Base-by-base conservation (phyloP, 2,329 filamentous ascomycete species). In the Peltaster fructicola region DNA sequence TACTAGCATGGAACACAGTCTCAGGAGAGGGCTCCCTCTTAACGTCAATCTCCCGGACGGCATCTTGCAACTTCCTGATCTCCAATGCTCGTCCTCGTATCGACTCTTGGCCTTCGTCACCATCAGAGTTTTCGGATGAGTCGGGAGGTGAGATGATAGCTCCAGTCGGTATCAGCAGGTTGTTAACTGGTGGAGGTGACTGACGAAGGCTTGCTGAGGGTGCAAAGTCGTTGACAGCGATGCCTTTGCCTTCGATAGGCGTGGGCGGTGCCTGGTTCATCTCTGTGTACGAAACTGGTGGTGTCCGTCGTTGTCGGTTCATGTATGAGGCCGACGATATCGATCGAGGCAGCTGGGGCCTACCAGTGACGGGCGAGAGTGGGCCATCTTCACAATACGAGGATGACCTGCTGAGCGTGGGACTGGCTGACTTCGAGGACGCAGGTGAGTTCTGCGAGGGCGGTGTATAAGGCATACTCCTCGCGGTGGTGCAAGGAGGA, bases 101-200 rank as follows among this genome's bases (percentile, higher is more conserved):
- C 7, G 27, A 27, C 6, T 29, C 34, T 12, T 31, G 27, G 47
- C 50, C 30, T 47, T 54, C 38, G 38, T 91, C 81, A 47, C 92
- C 84, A 50, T 84, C 82, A 14, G 74, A 84, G 37, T 74, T 77
- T 18, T 68, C 65, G 5, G 67, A 65, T 16, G 84, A 92, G 42
- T 93, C 85, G 7, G 85, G 85, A 17, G 85, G 85, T 1, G 85
- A 93, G 30, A 91, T 78, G 39, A 92, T 69, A 34, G 80, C 82
- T 32, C 80, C 81, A 33, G 70, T 68, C 20, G 82, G 81, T 50
- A 92, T 88, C 35, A 68, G 57, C 31, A 69, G 65, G 53, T 80
- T 71, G 34, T 72, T 79, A 34, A 81, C 54, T 10, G 81, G 79
- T n/a, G 79, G 74, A 9, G 81, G 80, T 23, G 82, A 90, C 50